Percentiles rank a stretch among this genome's conserved stretches.
Conservation (phyloP, 2,329 filamentous ascomycete species). For the Emmonsiellopsis sp. region DNA sequence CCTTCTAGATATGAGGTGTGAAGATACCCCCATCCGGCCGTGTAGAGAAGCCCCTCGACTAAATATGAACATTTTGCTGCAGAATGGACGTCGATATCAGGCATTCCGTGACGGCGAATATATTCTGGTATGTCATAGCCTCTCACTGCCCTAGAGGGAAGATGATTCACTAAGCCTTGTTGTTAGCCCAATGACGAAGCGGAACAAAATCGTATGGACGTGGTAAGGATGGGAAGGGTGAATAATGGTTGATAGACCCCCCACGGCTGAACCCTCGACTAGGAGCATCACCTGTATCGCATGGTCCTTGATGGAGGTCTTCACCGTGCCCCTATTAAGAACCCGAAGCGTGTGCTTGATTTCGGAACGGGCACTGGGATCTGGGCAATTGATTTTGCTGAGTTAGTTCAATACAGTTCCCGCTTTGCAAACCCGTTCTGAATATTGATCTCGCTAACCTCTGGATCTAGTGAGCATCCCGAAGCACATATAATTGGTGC, state of each 20-base stretch:
- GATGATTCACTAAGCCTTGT: not conserved
- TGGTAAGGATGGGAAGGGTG: conserved; percentile 17
- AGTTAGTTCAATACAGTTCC: not conserved
- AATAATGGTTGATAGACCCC: not conserved
- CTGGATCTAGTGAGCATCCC: not conserved
- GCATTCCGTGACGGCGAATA: conserved; percentile 17
- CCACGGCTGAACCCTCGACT: not conserved
- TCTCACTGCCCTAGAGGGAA: not conserved
- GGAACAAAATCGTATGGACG: conserved; percentile 26
- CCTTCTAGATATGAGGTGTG: not conserved
- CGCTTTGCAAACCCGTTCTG: no score
- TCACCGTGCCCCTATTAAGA: conserved; percentile 1
- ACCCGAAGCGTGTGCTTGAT: conserved; percentile 3
- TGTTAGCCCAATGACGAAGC: conserved; percentile 25
- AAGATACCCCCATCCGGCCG: not conserved
- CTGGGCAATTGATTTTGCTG: conserved; percentile 1
- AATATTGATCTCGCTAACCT: not conserved
- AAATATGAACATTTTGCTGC: not conserved
- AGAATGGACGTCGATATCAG: conserved; percentile 20
- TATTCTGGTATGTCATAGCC: conserved; percentile 3
- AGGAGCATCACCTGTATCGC: conserved; percentile 2
- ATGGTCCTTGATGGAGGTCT: not conserved
- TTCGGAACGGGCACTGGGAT: conserved; percentile 3
- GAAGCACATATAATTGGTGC: not conserved
- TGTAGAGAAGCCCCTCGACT: not conserved